Base-by-base conservation (phyloP, 2,329 filamentous ascomycete species). In the Alternaria longipes region DNA sequence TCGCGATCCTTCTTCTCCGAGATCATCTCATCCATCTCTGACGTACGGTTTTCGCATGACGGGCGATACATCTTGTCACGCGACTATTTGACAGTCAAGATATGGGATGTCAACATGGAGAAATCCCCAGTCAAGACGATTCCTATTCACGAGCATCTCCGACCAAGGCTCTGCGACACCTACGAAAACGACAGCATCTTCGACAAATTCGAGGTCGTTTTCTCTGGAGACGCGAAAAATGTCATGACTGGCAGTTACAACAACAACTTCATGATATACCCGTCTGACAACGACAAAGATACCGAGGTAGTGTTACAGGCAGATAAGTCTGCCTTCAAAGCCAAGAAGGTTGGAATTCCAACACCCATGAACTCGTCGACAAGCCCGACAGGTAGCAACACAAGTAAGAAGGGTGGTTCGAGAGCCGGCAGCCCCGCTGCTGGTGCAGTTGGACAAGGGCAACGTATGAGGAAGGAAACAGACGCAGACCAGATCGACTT, bases 201-300 rank as follows among this genome's bases (percentile, higher is more conserved):
- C 77, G 95, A 99, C 87, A 99, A 99, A 81, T 99, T 99, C 69
- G 95, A 99, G 81, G 95, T 99, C 42, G 94, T 98, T 54, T 99
- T 99, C 83, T 98, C 94, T 2, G 95, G 95, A 24, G 94, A 98
- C 80, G 93, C 93, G 40, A 96, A 97, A 86, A 98, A 99, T 73
- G 95, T 98, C 68, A 99, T 99, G 95, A 99, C 95, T 6, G 95
- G 95, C 72, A 97, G 93, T 78, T 99, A 99, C 85, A 99, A 99
- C 86, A 99, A 99, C 84, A 99, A 99, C 84, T 98, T 99, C 85
- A 99, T 99, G 95, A 99, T 99, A 76, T 99, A 98, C 80, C 95
- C 95, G 5, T 95, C 94, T 26, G 94, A 98, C 74, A 92, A 94
- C 7, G 92, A 94, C 69, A 96, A 96, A 82, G 95, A 99, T 78